These are phyloP conservation scores for Gaeumannomyces sp. DNA, from an alignment of 2,329 filamentous ascomycete species.

Conservation along the genomic window DNA sequence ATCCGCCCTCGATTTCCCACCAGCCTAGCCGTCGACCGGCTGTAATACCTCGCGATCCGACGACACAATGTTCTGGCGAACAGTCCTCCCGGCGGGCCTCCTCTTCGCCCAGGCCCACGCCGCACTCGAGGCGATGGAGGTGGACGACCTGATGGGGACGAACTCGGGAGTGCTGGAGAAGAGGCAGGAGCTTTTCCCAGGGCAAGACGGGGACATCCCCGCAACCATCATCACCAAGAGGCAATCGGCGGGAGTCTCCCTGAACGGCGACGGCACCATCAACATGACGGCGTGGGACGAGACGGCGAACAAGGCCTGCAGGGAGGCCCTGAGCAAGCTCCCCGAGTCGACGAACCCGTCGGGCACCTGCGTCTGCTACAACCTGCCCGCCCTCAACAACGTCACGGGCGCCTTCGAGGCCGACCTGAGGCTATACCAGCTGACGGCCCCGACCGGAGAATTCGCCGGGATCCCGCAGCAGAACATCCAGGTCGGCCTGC, in stretches of 20 bases:
- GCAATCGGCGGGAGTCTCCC: conserved; percentile 22
- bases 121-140: conserved; percentile 23
- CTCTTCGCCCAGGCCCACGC: conserved; percentile 30
- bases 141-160: conserved; percentile 19
- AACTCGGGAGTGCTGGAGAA: conserved; percentile 21
- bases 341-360: conserved; percentile 62
- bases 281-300: conserved; percentile 52
- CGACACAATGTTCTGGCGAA: conserved; percentile 30
- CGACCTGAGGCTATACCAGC: conserved; percentile 67
- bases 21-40: background rate
- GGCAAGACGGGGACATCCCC: conserved; percentile 15
- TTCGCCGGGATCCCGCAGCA: conserved; percentile 46
- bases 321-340: conserved; percentile 46
- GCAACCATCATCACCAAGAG: conserved; percentile 15
- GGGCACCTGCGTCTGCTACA: conserved; percentile 77
- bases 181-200: conserved; percentile 22
- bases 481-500: conserved; percentile 48
- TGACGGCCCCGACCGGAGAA: conserved; percentile 50
- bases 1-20: background rate
- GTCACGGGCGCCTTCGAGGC: conserved; percentile 66
- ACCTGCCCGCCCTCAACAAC: conserved; percentile 65
- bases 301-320: conserved; percentile 53
- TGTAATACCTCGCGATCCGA: background rate
- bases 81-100: conserved; percentile 27
- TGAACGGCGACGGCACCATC: conserved; percentile 37